Base-by-base conservation (phyloP, 1,284 basidiomycete species). In the Rhizoctonia solani region DNA sequence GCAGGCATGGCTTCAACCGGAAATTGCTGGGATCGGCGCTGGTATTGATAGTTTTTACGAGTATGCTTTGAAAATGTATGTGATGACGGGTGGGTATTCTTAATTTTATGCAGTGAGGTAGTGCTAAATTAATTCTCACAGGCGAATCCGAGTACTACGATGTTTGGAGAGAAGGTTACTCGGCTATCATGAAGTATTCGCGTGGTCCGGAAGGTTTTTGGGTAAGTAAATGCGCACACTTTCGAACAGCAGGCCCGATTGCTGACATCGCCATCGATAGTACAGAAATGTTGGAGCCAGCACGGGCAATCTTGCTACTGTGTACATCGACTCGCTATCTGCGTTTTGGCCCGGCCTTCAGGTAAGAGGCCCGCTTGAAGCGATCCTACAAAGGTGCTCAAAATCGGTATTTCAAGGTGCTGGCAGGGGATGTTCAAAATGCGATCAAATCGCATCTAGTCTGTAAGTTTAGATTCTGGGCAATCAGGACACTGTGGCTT, bases 41-140 rank as follows among this genome's bases (percentile, higher is more conserved):
- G 95, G 95, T 0, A 88, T 95, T 56, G 94, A 97, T 76, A 94
- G 92, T 8, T 96, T 95, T 76, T 95, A 90, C 75, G 95, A 98
- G 77, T 68, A 69, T 29, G 55, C 76, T 0, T 69, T 80, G 50
- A 79, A 79, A 71, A 78, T 77, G 39, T 95, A 94, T 72, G 88
- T 97, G 50, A 76, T 96, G 75, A 92, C 92, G 70, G 91, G 92
- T 92, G 34, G 25, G 61, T 65, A 21, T 23, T 1, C 19, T 41
- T 25, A 11, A 16, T 41, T 13, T n/a, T 23, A 41, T 6, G 14
- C 6, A 30, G 11, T 3, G n/a, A 19, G 50, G 34, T 4, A 41
- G 13, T 44, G 30, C 52, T 58, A 14, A 56, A 54, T 72, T 53
- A 47, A 74, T 29, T 66, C 72, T 0, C 23, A 41, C 70, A 93